Percentiles rank a stretch among this genome's conserved stretches.
phyloP scores from a whole-genome alignment of 2,329 filamentous ascomycete species.

The Fusarium pseudograminearum region DNA sequence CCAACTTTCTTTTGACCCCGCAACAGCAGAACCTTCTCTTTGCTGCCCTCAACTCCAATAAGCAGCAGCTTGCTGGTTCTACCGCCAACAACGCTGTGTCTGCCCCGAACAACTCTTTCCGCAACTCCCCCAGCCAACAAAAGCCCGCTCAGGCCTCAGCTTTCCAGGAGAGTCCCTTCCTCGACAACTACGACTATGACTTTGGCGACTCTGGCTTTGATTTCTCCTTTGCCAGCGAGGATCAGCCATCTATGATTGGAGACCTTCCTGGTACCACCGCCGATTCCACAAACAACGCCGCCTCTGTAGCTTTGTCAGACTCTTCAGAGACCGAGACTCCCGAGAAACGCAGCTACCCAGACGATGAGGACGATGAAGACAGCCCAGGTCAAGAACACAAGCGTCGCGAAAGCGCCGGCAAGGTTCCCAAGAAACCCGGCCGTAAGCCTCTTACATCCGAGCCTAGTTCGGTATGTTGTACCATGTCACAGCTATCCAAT shows the following conservation, averaged over 20 bases:
- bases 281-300: constrained; percentile 22
- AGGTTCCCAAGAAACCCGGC: constrained; percentile 93
- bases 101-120: constrained; percentile 63
- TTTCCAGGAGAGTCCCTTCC: constrained; percentile 81
- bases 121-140: constrained; percentile 61
- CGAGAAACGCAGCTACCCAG: constrained; percentile 80
- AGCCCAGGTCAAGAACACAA: constrained; percentile 65
- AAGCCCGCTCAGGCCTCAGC: constrained; percentile 56
- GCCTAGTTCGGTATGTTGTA: constrained; percentile 85
- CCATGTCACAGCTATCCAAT: not conserved
- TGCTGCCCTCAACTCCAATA: constrained; percentile 81
- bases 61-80: constrained; percentile 52
- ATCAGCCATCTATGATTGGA: constrained; percentile 78
- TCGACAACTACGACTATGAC: constrained; percentile 81
- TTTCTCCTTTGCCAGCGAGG: constrained; percentile 64
- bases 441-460: constrained; percentile 96
- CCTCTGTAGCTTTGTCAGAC: constrained; percentile 66
- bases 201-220: constrained; percentile 83
- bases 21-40: constrained; percentile 82
- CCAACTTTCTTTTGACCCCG: constrained; percentile 76
- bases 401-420: constrained; percentile 85
- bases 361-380: constrained; percentile 75
- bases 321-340: constrained; percentile 66
- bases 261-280: constrained; percentile 66
- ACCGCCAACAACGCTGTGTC: constrained; percentile 55